These are phyloP conservation scores for Podaxis sp. DNA, from an alignment of 768 basidiomycete species.

Conservation along the genomic window DNA sequence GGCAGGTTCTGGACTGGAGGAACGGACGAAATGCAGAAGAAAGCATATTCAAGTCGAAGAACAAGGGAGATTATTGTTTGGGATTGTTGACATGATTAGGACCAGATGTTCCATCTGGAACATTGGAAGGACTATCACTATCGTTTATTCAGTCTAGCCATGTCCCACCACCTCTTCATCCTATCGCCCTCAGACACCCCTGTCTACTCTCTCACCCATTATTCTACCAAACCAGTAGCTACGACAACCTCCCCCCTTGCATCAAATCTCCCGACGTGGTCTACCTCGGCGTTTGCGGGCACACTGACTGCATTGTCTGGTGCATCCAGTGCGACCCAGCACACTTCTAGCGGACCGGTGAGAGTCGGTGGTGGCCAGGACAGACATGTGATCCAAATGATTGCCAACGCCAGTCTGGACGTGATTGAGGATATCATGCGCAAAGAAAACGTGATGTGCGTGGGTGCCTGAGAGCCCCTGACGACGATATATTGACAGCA, in stretches of 20 bases:
- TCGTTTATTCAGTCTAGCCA: conserved; percentile 24
- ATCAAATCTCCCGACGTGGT: conserved; percentile 86
- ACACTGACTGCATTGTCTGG: conserved; percentile 86
- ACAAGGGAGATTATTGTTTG: conserved; percentile 8
- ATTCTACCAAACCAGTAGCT: conserved; percentile 70
- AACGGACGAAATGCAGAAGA: conserved; percentile 12
- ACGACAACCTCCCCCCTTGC: conserved; percentile 66
- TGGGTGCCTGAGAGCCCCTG: conserved; percentile 16
- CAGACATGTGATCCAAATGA: conserved; percentile 97
- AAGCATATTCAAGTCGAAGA: neutral
- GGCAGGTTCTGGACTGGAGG: conserved; percentile 4
- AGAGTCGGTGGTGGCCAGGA: conserved; percentile 81
- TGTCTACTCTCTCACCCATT: conserved; percentile 79
- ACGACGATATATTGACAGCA: conserved; percentile 14
- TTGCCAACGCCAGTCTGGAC: conserved; percentile 95
- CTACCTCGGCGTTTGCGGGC: conserved; percentile 87
- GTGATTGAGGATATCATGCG: conserved; percentile 91
- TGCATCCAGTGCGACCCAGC: conserved; percentile 73
- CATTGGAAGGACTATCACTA: neutral
- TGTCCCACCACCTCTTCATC: conserved; percentile 88
- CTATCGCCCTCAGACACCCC: conserved; percentile 87
- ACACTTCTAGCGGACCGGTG: conserved; percentile 59
- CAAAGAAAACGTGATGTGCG: conserved; percentile 77
- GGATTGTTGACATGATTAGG: conserved; percentile 6
- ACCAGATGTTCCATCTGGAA: neutral